Evolutionary conservation across 1,284 basidiomycete species (phyloP), one percentile per base, ranked within the genome.

Genomic region (Ceratobasidium theobromae): DNA sequence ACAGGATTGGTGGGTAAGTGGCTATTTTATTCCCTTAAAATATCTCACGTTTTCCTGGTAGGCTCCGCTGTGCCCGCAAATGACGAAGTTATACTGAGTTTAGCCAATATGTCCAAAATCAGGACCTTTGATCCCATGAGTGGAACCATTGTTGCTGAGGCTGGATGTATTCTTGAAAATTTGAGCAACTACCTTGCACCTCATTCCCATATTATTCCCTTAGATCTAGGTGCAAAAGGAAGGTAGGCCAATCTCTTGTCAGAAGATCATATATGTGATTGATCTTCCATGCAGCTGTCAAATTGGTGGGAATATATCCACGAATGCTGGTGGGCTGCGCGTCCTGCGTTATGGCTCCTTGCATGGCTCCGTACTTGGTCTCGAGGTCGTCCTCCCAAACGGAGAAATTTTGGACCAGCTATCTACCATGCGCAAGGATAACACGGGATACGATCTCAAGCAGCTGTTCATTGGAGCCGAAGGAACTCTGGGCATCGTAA

Each of bases 371-470:
- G 96, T 99, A 0, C 84, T 99, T 1, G 97, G 97, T n/a, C 81
- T 99, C 16, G 97, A 99, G 75, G 95, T 96, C 21, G 97, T 99
- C 5, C 81, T 99, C 30, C 92, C 97, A 1, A 93, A 99, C 73
- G 95, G 97, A n/a, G 93, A 91, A n/a, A 84, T 99, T 68, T 83
- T 96, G 68, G 87, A 95, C 72, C 88, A 90, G 70, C 77, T 95
- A 35, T 86, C 89, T 5, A 86, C 88, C 30, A 78, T 99, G 67
- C 85, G 97, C 53, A 99, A 99, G 79, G 97, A 99, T 77, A 99
- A 99, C 76, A 99, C 97, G 1, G 94, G 96, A n/a, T 96, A 98
- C 75, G 97, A 99, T 76, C 81, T 99, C 54, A 99, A 99, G 77
- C 97, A 99, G 76, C 84, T 99, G 5, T 99, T 99, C 77, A 98